Evolutionary conservation across 1,284 basidiomycete species (phyloP), one percentile per base, ranked within the genome.

Genomic region (Moesziomyces parantarcticus): DNA sequence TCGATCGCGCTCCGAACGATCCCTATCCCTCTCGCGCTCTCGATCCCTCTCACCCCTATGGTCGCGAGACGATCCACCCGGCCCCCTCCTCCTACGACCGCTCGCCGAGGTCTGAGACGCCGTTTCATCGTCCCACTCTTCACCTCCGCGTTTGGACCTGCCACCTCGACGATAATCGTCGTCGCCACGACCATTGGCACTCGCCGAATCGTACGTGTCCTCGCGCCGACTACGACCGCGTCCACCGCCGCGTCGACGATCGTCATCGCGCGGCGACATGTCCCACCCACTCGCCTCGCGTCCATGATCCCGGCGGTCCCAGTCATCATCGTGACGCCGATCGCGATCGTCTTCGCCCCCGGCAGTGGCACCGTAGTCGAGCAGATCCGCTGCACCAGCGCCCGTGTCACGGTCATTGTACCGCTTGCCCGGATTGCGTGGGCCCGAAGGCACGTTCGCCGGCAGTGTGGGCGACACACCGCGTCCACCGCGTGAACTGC

Each of bases 391-490:
- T 1, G 63, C 67, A n/a, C 79, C 79, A 7, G 65, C 49, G 6
- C 74, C 76, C 11, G 64, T 76, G 23, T 83, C 81, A 10, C 81
- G 74, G 48, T 83, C 81, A 36, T 76, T 82, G 66, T 83, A 82
- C 29, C 79, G 48, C 58, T 69, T 69, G 21, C 71, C 77, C 2
- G 69, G 74, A 41, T 76, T 76, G 44, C 69, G 69, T 1, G 78
- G 78, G 2, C 78, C 78, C 2, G 69, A 72, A 7, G 76, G 75
- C 1, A 76, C 75, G 23, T 79, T 77, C 18, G 68, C 50, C 5
- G 78, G 73, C 1, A 76, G 67, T 0, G 75, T 50, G 2, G 68
- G 68, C 14, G 68, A 72, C 23, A 60, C 58, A 29, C 48, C 68
- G 1, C 68, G 68, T n/a, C 55, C 59, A 14, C 39, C 22, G 23